Percentiles rank a stretch among this genome's conserved stretches.
Evolutionary conservation across 2,329 filamentous ascomycete genomes (phyloP).

Genomic region (Fusarium graminum): DNA sequence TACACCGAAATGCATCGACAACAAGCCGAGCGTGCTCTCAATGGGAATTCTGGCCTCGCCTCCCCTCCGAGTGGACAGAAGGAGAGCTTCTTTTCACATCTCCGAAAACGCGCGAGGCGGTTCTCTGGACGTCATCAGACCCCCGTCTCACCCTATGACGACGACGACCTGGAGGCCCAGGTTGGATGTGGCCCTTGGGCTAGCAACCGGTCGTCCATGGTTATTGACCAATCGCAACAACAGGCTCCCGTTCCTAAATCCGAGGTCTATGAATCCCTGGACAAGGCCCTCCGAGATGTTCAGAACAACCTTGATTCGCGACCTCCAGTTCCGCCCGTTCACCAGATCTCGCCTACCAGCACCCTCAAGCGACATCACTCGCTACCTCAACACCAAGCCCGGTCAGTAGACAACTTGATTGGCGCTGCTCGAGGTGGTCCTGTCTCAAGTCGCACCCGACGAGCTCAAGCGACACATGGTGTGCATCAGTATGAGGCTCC

Average conservation of each 20-base stretch:
- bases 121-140: constrained; percentile 92
- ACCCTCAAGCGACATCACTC: constrained; percentile 75
- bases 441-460: constrained; percentile 82
- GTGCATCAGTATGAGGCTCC: constrained; percentile 92
- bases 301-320: constrained; percentile 64
- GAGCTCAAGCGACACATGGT: constrained; percentile 79
- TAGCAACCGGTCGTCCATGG: constrained; percentile 86
- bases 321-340: constrained; percentile 65
- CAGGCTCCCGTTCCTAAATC: constrained; percentile 65
- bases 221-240: constrained; percentile 72
- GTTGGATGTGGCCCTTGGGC: constrained; percentile 92
- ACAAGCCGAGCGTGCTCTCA: constrained; percentile 91
- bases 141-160: constrained; percentile 84
- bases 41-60: constrained; percentile 79
- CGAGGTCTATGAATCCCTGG: constrained; percentile 71
- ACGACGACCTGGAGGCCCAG: constrained; percentile 95
- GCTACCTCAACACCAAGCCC: constrained; percentile 71
- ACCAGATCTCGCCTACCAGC: constrained; percentile 63
- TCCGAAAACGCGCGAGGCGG: constrained; percentile 90
- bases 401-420: constrained; percentile 73
- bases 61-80: constrained; percentile 86
- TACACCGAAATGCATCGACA: constrained; percentile 91
- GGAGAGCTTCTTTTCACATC: constrained; percentile 97
- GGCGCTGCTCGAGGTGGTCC: constrained; percentile 70
- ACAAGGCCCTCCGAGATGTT: constrained; percentile 68